Evolutionary conservation across 2,329 filamentous ascomycete species (phyloP).

Genomic region (Malbranchea cinnamomea): DNA sequence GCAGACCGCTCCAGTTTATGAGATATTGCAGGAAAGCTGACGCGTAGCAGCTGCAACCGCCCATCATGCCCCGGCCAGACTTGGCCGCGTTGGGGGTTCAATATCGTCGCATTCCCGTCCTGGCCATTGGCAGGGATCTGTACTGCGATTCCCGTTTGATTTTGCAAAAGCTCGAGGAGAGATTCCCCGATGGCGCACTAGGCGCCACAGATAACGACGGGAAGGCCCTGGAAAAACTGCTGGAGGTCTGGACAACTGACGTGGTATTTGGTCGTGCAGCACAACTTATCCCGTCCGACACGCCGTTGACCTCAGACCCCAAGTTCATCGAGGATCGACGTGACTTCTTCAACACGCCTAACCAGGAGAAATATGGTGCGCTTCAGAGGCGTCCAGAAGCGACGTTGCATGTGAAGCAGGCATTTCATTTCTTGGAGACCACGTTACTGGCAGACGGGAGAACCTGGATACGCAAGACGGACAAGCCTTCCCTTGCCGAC

Average conservation of each 20-base stretch:
- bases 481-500: conserved; percentile 45
- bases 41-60: conserved; percentile 44
- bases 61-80: conserved; percentile 51
- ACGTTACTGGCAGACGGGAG: conserved; percentile 51
- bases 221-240: conserved; percentile 37
- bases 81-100: conserved; percentile 44
- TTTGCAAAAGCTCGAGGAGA: conserved; percentile 45
- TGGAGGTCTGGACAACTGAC: conserved; percentile 43
- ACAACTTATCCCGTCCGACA: conserved; percentile 41
- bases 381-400: conserved; percentile 38
- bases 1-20: not conserved
- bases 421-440: conserved; percentile 45
- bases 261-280: conserved; percentile 41
- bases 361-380: conserved; percentile 26
- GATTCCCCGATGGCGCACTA: conserved; percentile 34
- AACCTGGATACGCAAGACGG: conserved; percentile 44
- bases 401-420: conserved; percentile 38
- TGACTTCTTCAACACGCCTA: conserved; percentile 27
- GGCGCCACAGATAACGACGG: conserved; percentile 27
- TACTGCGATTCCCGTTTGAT: conserved; percentile 59
- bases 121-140: conserved; percentile 51
- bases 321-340: conserved; percentile 45
- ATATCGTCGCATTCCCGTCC: conserved; percentile 55
- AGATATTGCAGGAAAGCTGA: not conserved
- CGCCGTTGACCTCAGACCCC: conserved; percentile 41